Evolutionary conservation across 805 yeast genomes (phyloP), one percentile per base, ranked within the genome.

Genomic region (Candida qinlingensis): DNA sequence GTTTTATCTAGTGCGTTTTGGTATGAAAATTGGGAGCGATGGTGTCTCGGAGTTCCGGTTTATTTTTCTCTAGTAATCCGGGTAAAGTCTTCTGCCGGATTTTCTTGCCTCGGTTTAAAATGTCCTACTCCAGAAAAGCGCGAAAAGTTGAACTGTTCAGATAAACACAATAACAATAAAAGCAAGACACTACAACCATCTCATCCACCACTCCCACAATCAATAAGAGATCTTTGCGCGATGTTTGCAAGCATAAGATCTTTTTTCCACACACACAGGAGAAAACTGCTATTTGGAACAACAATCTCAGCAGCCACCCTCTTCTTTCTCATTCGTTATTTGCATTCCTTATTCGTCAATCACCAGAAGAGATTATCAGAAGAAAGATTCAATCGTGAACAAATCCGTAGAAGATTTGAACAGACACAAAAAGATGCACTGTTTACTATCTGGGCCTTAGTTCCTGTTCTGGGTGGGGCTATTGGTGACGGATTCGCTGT

Each of bases 351-450:
- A 60, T 62, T 81, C 39, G 54, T 63, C 11, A 79, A 77, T 56
- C 67, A 76, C 40, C 85, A 81, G 56, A 69, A 74, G 45, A 69
- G 73, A 42, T 57, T 81, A 37, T 69, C 75, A 41, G 79, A 79
- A 54, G 85, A 82, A 64, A 75, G 79, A 40, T 75, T 79, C 45
- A 77, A 85, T 26, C 72, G 76, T 44, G 87, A 82, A 54, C 85
- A 81, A 56, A 85, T 91, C 50, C 83, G 83, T 56, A 75, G 94
- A 56, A 71, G 97, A 49, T 92, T 90, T 59, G 81, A 85, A 44
- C 97, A 90, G 70, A 92, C 97, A 9, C 97, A 91, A 61, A 83
- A 83, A 56, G 98, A 92, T 66, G 87, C 96, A 42, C 75, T 85
- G 45, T 81, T 81, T 69, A 92, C 97, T 0, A 80, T 91, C 45